phyloP scores from a whole-genome alignment of 1,284 basidiomycete species.

The Cystobasidium slooffiae region DNA sequence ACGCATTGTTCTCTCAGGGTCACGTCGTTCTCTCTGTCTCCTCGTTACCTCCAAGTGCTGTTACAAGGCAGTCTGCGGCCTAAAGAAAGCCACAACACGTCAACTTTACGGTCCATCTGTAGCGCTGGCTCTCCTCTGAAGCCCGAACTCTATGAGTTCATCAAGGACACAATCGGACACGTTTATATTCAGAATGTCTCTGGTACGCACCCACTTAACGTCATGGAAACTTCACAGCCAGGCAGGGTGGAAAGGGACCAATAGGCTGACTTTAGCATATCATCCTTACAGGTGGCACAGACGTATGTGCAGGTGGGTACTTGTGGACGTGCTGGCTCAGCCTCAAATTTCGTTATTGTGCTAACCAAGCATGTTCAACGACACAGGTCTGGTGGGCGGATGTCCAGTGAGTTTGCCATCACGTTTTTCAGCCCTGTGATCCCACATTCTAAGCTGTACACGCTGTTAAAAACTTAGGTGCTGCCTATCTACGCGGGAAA shows the following conservation, averaged over 20 bases:
- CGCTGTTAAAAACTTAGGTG: slow-evolving; percentile 51
- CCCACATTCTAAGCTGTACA: too few relatives aligned
- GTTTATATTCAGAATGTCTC: slow-evolving; percentile 79
- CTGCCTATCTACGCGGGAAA: slow-evolving; percentile 83
- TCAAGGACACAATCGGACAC: slow-evolving; percentile 68
- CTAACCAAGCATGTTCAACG: not conserved
- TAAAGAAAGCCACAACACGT: slow-evolving; percentile 67
- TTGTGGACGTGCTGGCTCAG: not conserved
- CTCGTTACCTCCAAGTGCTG: slow-evolving; percentile 49
- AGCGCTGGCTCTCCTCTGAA: slow-evolving; percentile 85
- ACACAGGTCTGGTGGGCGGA: not conserved
- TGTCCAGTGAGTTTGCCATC: not conserved
- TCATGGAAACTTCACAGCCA: too few relatives aligned
- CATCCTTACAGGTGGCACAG: slow-evolving; percentile 56
- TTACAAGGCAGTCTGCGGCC: slow-evolving; percentile 59
- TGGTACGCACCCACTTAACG: slow-evolving; percentile 54
- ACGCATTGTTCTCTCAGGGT: slow-evolving; percentile 60
- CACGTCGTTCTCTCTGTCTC: slow-evolving; percentile 72
- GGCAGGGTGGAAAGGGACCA: too few relatives aligned
- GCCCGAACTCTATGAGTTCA: slow-evolving; percentile 74
- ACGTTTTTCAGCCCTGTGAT: too few relatives aligned
- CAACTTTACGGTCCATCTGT: slow-evolving; percentile 73
- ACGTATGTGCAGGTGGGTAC: slow-evolving; percentile 41
- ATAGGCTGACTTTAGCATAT: not conserved
- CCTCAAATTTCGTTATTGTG: not conserved